These are phyloP conservation scores for Ustilago bromivora DNA, from an alignment of 1,284 basidiomycete species.

Conservation along the genomic window DNA sequence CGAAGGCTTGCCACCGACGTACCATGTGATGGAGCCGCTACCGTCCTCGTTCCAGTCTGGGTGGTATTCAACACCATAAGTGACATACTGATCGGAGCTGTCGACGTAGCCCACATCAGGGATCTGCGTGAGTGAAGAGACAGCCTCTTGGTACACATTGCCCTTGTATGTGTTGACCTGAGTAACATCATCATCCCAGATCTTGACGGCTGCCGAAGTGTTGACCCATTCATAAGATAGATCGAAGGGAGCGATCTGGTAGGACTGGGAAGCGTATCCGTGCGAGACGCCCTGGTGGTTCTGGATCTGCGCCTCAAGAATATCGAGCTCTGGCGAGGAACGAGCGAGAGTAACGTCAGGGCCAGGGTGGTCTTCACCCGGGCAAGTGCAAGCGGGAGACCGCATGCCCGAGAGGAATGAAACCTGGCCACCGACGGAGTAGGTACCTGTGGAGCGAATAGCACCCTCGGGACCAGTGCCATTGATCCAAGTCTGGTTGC, in stretches of 20 bases:
- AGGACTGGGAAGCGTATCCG: slow-evolving; percentile 64
- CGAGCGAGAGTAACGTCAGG: slow-evolving; percentile 66
- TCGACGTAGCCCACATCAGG: slow-evolving; percentile 60
- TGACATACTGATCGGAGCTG: slow-evolving; percentile 37
- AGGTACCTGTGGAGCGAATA: slow-evolving; percentile 40
- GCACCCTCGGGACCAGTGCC: slow-evolving; percentile 59
- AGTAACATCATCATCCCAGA: slow-evolving; percentile 52
- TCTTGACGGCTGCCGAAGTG: slow-evolving; percentile 28
- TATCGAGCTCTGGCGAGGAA: slow-evolving; percentile 69
- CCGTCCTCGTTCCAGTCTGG: slow-evolving; percentile 65
- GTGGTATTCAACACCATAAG: slow-evolving; percentile 67
- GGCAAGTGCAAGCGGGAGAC: slow-evolving; percentile 59
- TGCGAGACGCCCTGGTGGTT: slow-evolving; percentile 51
- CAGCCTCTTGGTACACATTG: slow-evolving; percentile 66
- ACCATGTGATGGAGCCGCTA: slow-evolving; percentile 62
- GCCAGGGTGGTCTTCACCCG: slow-evolving; percentile 63
- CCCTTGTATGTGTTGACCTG: slow-evolving; percentile 66
- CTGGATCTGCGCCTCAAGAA: slow-evolving; percentile 73
- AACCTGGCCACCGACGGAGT: slow-evolving; percentile 30
- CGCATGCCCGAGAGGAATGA: slow-evolving; percentile 51
- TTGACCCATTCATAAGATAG: slow-evolving; percentile 60
- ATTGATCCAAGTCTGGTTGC: slow-evolving; percentile 58
- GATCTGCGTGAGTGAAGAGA: slow-evolving; percentile 62
- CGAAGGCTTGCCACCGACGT: slow-evolving; percentile 62
- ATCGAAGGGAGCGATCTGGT: slow-evolving; percentile 69